Conservation (phyloP, 345 rosid genomes). For the Hibiscus mutabilis region DNA sequence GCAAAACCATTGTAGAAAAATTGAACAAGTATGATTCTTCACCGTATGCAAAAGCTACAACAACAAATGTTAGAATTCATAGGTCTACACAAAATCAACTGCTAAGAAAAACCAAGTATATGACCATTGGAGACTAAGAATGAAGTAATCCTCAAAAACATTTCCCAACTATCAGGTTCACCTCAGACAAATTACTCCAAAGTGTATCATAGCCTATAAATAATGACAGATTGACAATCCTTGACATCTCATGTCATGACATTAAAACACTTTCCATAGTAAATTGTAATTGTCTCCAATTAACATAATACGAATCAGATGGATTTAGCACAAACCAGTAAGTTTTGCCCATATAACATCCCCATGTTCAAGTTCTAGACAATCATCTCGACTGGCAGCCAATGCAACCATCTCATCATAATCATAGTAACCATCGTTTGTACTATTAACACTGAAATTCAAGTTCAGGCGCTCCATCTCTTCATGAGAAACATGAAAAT, state of each 20-base stretch:
- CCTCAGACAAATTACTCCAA: background rate
- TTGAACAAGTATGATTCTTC: background rate
- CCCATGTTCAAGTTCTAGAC: conserved; percentile 78
- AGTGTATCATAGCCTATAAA: background rate
- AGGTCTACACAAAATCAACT: background rate
- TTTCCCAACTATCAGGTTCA: background rate
- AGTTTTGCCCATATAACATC: conserved; percentile 96
- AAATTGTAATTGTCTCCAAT: background rate
- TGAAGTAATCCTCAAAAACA: background rate
- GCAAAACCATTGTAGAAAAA: background rate
- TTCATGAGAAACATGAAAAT: conserved; percentile 53
- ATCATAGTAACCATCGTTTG: conserved; percentile 44
- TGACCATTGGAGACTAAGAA: background rate
- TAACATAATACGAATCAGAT: conserved; percentile 3
- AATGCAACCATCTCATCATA: conserved; percentile 82
- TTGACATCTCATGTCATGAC: background rate
- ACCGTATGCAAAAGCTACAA: background rate
- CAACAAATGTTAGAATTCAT: background rate
- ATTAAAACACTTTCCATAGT: background rate
- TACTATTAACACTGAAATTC: conserved; percentile 30
- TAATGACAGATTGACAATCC: background rate
- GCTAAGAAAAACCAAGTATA: background rate
- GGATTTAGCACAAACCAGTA: conserved; percentile 50
- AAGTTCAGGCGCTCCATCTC: conserved; percentile 63
- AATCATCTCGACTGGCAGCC: conserved; percentile 77